Evolutionary conservation across 192 early-diverging fungal genomes (phyloP), one percentile per base, ranked within the genome.

Genomic region (Podochytrium sp.): DNA sequence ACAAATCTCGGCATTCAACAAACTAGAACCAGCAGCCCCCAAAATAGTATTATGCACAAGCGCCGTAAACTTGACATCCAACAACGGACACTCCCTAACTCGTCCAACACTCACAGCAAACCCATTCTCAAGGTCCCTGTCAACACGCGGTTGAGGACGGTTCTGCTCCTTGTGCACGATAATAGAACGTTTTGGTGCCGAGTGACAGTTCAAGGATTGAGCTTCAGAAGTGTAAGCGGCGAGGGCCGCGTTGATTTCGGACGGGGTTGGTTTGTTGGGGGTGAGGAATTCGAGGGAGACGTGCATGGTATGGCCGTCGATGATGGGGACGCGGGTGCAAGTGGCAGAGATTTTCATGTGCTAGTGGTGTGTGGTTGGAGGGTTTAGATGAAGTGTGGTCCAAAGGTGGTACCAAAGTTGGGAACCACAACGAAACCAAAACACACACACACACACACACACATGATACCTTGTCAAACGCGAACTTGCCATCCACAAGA

Each of bases 1-100:
- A 20, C 95, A 94, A 50, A 98, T 85, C 79, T 99, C 97, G 23
- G 97, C 97, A 73, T 98, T 94, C 72, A 99, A 82, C 41, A 99
- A 93, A 71, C 91, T 90, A 62, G 92, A 92, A 50, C 96, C 96
- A 27, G 97, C 97, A 25, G 97, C 97, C 50, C 97, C 97, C 57
- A 99, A 85, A 49, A 99, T 87, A 40, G 97, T 99, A 80, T 99
- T 99, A 83, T 99, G 97, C 29, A 92, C 90, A 16, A 99, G 82
- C 35, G 96, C 77, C 10, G 91, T 90, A 52, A 99, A 95, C 82
- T 93, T 96, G 76, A 96, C 85, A 73, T 98, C 94, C 62, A 99
- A 90, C 29, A 98, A 86, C 59, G 89, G 87, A 71, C 96, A 55
- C 10, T 79, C 68, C 53, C 96, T 86, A 56, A 97, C 87, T 64